Evolutionary conservation across 2,329 filamentous ascomycete genomes (phyloP).

Genomic region (Bipolaris oryzae): DNA sequence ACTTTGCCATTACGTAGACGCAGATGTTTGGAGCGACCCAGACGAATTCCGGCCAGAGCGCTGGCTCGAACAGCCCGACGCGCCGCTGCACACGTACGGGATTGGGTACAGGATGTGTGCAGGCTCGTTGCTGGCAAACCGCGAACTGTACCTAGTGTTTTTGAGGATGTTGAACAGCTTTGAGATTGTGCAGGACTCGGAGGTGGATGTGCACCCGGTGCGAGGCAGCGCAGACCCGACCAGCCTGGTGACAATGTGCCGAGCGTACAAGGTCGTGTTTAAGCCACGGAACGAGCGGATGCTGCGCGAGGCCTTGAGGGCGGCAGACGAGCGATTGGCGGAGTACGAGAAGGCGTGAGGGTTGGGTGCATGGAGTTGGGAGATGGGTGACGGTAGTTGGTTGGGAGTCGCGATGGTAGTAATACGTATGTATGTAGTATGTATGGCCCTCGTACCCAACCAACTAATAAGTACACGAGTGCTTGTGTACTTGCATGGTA

Average conservation of each 20-base stretch:
- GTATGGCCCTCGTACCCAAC: no score
- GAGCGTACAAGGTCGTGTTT: conserved; percentile 63
- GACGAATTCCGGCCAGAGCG: conserved; percentile 65
- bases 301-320: conserved; percentile 52
- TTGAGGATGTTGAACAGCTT: conserved; percentile 68
- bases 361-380: no score
- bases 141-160: conserved; percentile 69
- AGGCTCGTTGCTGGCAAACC: conserved; percentile 66
- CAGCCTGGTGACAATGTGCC: conserved; percentile 66
- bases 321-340: conserved; percentile 36
- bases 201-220: conserved; percentile 65
- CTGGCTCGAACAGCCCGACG: conserved; percentile 68
- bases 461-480: no score
- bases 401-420: no score
- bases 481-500: no score
- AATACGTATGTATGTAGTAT: no score
- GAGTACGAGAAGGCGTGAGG: conserved; percentile 17
- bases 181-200: conserved; percentile 60
- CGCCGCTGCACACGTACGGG: conserved; percentile 69
- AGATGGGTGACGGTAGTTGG: neutral
- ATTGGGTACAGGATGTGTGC: conserved; percentile 72
- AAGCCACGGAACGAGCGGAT: conserved; percentile 59
- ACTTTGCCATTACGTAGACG: conserved; percentile 48
- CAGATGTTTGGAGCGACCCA: conserved; percentile 64
- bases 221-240: conserved; percentile 65